phyloP scores from a whole-genome alignment of 1,284 basidiomycete genomes.

The Coniophora puteana region DNA sequence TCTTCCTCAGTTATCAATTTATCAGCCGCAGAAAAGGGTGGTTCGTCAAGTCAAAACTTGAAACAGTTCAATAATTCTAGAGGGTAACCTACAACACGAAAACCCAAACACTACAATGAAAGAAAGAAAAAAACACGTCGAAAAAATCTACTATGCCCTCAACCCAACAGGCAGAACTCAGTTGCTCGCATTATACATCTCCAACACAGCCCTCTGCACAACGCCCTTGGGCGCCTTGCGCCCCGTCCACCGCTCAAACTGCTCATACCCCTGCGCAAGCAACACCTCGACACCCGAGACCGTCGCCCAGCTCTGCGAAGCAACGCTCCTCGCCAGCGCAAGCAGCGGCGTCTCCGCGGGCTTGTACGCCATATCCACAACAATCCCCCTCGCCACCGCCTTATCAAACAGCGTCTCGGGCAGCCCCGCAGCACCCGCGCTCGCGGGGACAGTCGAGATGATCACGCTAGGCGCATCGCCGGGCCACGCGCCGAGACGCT shows the following conservation, averaged over 20 bases:
- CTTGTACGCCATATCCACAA: conserved; percentile 92
- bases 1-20: no score
- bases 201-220: conserved; percentile 48
- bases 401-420: conserved; percentile 52
- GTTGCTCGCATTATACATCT: conserved; percentile 41
- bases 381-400: conserved; percentile 50
- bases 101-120: no score
- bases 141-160: no score
- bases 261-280: conserved; percentile 82
- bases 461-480: conserved; percentile 63
- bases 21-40: no score
- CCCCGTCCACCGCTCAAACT: conserved; percentile 83
- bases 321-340: conserved; percentile 44
- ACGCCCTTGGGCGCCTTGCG: conserved; percentile 46
- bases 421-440: conserved; percentile 58
- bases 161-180: neutral
- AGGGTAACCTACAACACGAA: no score
- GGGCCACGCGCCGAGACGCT: conserved; percentile 55
- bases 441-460: conserved; percentile 83
- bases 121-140: no score
- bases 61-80: no score
- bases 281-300: conserved; percentile 83
- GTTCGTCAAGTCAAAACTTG: no score
- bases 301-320: conserved; percentile 58
- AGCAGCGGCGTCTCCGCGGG: conserved; percentile 74